Evolutionary conservation across 306 rosid genomes (phyloP).

Genomic region (Crotalaria pallida): DNA sequence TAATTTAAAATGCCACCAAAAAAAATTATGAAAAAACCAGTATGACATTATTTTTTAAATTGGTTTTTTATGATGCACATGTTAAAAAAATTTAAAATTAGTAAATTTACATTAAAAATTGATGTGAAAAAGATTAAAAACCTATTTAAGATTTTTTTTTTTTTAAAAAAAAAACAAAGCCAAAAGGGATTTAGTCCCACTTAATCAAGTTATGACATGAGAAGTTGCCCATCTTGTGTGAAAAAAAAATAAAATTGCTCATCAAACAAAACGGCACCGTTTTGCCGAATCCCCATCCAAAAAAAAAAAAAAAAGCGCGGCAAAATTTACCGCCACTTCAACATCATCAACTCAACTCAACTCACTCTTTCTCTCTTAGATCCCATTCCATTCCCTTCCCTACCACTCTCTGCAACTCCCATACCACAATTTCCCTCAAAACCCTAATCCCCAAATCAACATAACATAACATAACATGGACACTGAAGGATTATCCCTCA

Average conservation of each 20-base stretch:
- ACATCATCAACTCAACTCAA: slow-evolving; percentile 1
- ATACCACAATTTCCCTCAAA: background rate
- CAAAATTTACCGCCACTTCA: slow-evolving; percentile 20
- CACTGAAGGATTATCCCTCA: slow-evolving; percentile 66
- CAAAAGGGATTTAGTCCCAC: too few relatives aligned
- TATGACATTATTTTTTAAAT: too few relatives aligned
- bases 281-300: background rate
- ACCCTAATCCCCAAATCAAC: background rate
- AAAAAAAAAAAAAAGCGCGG: slow-evolving; percentile 17
- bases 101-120: too few relatives aligned
- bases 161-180: too few relatives aligned
- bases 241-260: background rate
- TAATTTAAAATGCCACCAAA: too few relatives aligned
- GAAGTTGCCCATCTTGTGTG: too few relatives aligned
- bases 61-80: too few relatives aligned
- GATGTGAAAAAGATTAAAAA: too few relatives aligned
- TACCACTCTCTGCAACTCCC: background rate
- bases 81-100: too few relatives aligned
- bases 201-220: too few relatives aligned
- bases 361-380: background rate
- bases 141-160: too few relatives aligned
- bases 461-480: slow-evolving; percentile 34
- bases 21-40: too few relatives aligned
- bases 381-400: slow-evolving; percentile 3
- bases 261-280: background rate